Evolutionary conservation across 139 green algal genomes (phyloP).

Genomic region (Tetraselmis striata): DNA sequence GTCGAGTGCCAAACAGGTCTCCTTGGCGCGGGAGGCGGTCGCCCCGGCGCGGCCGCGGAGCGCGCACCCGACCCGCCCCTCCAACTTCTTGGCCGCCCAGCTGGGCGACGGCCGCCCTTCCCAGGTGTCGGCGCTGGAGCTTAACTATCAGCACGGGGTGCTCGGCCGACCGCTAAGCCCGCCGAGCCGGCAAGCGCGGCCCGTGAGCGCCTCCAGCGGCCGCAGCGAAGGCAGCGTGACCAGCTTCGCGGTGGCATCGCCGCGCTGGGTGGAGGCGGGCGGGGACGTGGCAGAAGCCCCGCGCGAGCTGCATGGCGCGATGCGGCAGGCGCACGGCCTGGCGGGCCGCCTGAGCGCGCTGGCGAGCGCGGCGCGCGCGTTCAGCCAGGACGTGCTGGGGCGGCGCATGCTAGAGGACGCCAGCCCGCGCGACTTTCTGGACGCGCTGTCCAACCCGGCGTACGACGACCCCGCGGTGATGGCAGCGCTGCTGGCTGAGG

Average conservation of each 20-base stretch:
- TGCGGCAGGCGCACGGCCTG: not conserved
- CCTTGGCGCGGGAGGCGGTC: not conserved
- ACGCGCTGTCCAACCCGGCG: not conserved
- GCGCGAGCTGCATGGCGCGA: not conserved
- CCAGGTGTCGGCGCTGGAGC: too few relatives aligned
- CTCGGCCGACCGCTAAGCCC: not conserved
- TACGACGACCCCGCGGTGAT: not conserved
- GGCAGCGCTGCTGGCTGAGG: not conserved
- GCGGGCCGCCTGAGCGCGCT: not conserved
- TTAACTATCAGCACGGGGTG: not conserved
- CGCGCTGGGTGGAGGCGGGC: not conserved
- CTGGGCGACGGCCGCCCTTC: not conserved
- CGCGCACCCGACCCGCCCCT: not conserved
- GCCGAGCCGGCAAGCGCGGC: not conserved
- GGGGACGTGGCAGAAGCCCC: not conserved
- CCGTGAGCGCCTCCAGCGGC: not conserved
- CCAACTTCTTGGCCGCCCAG: not conserved
- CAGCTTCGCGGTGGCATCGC: not conserved
- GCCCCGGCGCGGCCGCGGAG: not conserved
- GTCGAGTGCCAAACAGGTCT: not conserved
- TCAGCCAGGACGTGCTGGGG: not conserved
- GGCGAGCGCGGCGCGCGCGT: not conserved
- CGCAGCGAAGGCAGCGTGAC: not conserved
- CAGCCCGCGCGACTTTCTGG: not conserved
- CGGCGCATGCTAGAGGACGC: not conserved